These are phyloP conservation scores for Colletotrichum falcatum DNA, from an alignment of 2,329 filamentous ascomycete species.

Conservation along the genomic window DNA sequence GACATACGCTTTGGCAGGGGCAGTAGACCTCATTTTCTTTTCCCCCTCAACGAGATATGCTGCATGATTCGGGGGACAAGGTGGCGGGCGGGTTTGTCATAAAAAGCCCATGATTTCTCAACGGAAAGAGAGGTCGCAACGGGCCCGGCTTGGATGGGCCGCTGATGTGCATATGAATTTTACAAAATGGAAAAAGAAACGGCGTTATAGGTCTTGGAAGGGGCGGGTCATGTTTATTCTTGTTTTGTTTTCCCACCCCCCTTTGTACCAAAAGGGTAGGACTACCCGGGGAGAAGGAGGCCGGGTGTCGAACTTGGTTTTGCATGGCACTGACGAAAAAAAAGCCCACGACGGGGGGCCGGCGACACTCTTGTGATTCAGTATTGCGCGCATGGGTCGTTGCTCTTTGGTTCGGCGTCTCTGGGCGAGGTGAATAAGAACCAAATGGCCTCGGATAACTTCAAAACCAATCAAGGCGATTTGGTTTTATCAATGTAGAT, in stretches of 20 bases:
- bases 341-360: neutral
- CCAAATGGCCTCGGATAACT: neutral
- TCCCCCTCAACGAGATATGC: neutral
- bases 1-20: conserved; percentile 75
- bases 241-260: neutral
- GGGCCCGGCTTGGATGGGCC: neutral
- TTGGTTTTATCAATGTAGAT: no score
- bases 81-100: neutral
- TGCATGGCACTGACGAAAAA: neutral
- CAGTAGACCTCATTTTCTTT: conserved; percentile 19
- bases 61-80: conserved; percentile 7
- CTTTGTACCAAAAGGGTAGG: neutral
- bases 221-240: neutral
- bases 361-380: neutral
- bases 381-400: neutral
- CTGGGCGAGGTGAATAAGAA: neutral
- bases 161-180: conserved; percentile 4
- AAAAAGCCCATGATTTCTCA: conserved; percentile 3
- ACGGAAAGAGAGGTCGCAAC: neutral
- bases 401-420: neutral
- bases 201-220: conserved; percentile 1
- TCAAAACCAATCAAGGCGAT: no score
- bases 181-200: neutral
- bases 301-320: neutral
- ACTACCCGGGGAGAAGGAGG: neutral